Conservation (phyloP, 2,329 filamentous ascomycete genomes). For the Stachybotrys chlorohalonatus region DNA sequence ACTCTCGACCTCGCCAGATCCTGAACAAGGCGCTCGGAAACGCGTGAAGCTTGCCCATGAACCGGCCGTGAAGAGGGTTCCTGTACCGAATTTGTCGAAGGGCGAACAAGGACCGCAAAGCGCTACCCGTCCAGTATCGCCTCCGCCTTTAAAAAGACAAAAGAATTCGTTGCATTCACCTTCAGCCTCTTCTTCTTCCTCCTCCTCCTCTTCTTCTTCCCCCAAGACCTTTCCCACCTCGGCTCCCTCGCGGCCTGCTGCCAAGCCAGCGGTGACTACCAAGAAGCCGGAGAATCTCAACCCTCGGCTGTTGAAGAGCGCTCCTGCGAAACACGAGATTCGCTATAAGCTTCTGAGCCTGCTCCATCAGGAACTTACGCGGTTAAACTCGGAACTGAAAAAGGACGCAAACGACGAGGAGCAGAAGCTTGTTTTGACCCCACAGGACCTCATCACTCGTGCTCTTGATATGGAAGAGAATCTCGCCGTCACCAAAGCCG, state of each 20-base stretch:
- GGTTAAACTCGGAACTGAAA: constrained; percentile 55
- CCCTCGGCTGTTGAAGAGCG: constrained; percentile 52
- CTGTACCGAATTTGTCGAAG: too few species aligned
- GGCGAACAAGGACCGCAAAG: constrained; percentile 3
- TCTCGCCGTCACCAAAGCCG: constrained; percentile 54
- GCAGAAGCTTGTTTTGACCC: constrained; percentile 44
- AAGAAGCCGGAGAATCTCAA: constrained; percentile 48
- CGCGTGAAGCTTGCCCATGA: constrained; percentile 15
- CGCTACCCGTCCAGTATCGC: constrained; percentile 21
- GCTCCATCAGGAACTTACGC: constrained; percentile 55
- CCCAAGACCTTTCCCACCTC: constrained; percentile 2
- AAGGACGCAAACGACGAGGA: constrained; percentile 40
- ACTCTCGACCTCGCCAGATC: background rate
- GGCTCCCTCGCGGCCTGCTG: constrained; percentile 6
- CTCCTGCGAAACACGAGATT: constrained; percentile 48
- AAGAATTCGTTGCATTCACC: background rate
- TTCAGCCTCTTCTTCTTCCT: constrained; percentile 4
- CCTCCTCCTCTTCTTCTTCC: constrained; percentile 1
- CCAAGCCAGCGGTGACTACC: constrained; percentile 9
- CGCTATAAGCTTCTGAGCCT: constrained; percentile 50
- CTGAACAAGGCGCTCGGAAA: constrained; percentile 10
- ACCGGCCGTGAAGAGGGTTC: background rate
- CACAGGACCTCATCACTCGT: constrained; percentile 58
- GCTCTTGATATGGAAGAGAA: constrained; percentile 73
- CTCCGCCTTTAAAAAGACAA: constrained; percentile 19